Evolutionary conservation across 2,329 filamentous ascomycete species (phyloP), one percentile per base, ranked within the genome.

Genomic region (Sporothrix sp.): DNA sequence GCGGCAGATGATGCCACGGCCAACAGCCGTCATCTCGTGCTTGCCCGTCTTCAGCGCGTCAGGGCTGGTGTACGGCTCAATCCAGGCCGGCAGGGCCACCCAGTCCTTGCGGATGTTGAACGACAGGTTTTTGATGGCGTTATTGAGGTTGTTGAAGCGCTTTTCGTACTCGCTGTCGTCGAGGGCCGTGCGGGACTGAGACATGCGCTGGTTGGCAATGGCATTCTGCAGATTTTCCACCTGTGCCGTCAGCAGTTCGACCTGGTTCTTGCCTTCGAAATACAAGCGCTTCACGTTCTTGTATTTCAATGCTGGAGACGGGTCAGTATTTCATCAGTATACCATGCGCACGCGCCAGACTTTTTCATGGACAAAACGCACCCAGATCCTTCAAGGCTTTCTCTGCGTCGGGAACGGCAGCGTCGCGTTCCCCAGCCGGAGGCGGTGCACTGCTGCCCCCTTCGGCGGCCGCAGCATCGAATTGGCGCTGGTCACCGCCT

Each of bases 261-360:
- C 91, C 68, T 96, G 90, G 14, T 82, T 77, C 63, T 95, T 93
- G 62, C 91, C 89, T 57, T 97, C 93, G 65, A 97, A 97, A 65
- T 96, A 98, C 60, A 96, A 86, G 51, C 89, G 83, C 72, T 98
- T 98, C 52, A 98, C 91, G 64, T 96, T 95, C 66, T 94, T 94
- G 66, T 98, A 98, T 71, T 98, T 98, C 58, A 81, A 81, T 62
- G 49, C 57, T 68, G 62, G n/a, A 57, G 64, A 47, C 35, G 35
- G n/a, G 21, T 30, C 16, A 16, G 14, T 4, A 7, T 6, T 25
- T 18, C 16, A 20, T 44, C 33, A 44, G 42, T 8, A n/a, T n/a
- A n/a, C n/a, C n/a, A n/a, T n/a, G n/a, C n/a, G n/a, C n/a, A n/a
- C n/a, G n/a, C n/a, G n/a, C n/a, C n/a, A n/a, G n/a, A n/a, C n/a